phyloP scores from a whole-genome alignment of 495 filamentous ascomycete genomes.

The Tuber brumale region DNA sequence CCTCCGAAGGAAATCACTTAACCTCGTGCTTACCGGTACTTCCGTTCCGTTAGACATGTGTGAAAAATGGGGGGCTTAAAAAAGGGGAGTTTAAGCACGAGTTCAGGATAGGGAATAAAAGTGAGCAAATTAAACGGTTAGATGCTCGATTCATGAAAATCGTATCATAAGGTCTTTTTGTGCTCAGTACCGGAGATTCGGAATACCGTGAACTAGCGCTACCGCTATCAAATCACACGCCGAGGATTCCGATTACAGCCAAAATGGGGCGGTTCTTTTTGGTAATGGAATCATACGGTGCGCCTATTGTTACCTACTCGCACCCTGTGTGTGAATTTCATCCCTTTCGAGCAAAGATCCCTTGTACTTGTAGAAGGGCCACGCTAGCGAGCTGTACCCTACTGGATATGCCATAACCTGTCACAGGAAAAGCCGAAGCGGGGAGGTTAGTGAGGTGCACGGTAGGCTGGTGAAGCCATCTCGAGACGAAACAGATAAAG shows the following conservation, averaged over 20 bases:
- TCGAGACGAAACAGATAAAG: background rate
- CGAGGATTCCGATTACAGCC: background rate
- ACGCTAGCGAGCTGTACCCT: background rate
- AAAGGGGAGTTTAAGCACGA: background rate
- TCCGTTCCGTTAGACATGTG: background rate
- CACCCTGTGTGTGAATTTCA: background rate
- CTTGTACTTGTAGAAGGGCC: background rate
- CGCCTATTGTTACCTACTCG: background rate
- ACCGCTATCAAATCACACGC: conserved; percentile 1
- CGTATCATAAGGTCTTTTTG: background rate
- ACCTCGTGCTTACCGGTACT: background rate
- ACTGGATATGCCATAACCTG: background rate
- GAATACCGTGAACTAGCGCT: background rate
- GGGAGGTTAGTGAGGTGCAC: background rate
- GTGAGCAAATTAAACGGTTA: background rate
- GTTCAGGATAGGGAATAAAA: background rate
- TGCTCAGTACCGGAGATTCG: background rate
- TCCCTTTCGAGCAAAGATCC: background rate
- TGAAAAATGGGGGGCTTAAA: background rate
- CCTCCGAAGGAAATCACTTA: background rate
- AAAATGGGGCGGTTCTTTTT: background rate
- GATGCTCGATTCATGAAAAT: background rate
- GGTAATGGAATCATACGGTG: background rate
- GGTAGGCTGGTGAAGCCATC: background rate
- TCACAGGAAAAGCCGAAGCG: background rate